Evolutionary conservation across 176 grass and related monocot genomes (phyloP).

Genomic region (Tillandsia fasciculata): DNA sequence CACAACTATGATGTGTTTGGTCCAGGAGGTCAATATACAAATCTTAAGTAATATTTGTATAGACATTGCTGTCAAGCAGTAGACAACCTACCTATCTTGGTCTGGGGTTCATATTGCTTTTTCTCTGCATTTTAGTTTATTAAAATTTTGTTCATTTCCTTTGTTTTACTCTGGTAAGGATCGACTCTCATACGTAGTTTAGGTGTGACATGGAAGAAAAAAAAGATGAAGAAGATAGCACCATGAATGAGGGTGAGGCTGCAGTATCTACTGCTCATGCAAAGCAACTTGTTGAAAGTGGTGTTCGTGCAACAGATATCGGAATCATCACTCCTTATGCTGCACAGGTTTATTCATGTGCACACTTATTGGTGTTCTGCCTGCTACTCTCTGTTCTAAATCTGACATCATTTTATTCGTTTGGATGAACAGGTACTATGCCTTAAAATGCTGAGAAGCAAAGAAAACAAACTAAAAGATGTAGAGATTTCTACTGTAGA

Average conservation of each 20-base stretch:
- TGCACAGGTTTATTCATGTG: constrained; percentile 61
- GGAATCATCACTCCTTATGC: constrained; percentile 93
- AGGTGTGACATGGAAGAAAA: constrained; percentile 99
- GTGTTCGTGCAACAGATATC: constrained; percentile 74
- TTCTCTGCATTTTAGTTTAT: background rate
- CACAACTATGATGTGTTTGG: too few species aligned
- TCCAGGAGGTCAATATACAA: too few species aligned
- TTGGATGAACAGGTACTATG: constrained; percentile 47
- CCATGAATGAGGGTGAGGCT: constrained; percentile 90
- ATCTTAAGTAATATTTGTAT: background rate
- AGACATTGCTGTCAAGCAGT: background rate
- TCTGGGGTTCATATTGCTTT: background rate
- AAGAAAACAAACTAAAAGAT: constrained; percentile 70
- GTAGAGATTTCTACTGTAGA: constrained; percentile 94
- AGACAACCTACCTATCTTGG: background rate
- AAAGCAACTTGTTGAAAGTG: constrained; percentile 80
- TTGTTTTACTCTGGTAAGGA: constrained; percentile 8
- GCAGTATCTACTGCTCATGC: constrained; percentile 73
- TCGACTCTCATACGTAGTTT: background rate
- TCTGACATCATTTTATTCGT: constrained; percentile 10
- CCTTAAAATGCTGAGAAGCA: constrained; percentile 80
- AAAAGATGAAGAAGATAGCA: constrained; percentile 96
- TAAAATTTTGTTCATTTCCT: background rate
- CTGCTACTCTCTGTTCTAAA: background rate
- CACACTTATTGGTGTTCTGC: constrained; percentile 5